Conservation (phyloP, 148 eudicot species). For the Chenopodium suecicum region DNA sequence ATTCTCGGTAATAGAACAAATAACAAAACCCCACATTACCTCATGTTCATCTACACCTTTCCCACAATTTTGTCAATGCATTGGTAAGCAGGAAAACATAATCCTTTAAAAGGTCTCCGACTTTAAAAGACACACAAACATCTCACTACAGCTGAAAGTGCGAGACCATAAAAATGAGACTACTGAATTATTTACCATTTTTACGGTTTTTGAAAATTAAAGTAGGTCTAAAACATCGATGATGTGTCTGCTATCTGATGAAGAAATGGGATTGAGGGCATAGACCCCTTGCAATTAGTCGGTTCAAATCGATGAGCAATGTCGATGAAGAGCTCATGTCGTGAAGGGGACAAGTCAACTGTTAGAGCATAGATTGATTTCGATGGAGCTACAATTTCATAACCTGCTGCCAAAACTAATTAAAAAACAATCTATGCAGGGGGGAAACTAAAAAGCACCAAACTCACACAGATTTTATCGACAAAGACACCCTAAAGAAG, state of each 20-base stretch:
- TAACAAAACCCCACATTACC: not conserved
- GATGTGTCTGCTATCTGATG: conserved; percentile 39
- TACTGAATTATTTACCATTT: conserved; percentile 34
- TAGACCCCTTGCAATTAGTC: conserved; percentile 49
- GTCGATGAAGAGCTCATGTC: conserved; percentile 52
- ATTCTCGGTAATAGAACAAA: not conserved
- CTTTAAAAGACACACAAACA: not conserved
- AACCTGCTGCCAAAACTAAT: conserved; percentile 73
- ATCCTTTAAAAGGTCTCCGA: not conserved
- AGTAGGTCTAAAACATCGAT: conserved; percentile 40
- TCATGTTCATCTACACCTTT: not conserved
- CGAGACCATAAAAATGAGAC: conserved; percentile 22
- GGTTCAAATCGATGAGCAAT: conserved; percentile 42
- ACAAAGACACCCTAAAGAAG: not conserved
- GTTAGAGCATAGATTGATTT: conserved; percentile 48
- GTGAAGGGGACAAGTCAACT: conserved; percentile 45
- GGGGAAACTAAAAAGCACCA: conserved; percentile 5
- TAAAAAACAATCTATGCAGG: conserved; percentile 33
- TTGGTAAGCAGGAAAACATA: not conserved
- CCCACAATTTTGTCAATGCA: not conserved
- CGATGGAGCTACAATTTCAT: conserved; percentile 54
- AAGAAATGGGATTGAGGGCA: conserved; percentile 41
- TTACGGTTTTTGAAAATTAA: conserved; percentile 35
- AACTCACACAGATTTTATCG: conserved; percentile 1
- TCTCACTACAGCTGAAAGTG: conserved; percentile 9